Conservation (phyloP, 257 asterid genomes). For the Petrea volubilis region DNA sequence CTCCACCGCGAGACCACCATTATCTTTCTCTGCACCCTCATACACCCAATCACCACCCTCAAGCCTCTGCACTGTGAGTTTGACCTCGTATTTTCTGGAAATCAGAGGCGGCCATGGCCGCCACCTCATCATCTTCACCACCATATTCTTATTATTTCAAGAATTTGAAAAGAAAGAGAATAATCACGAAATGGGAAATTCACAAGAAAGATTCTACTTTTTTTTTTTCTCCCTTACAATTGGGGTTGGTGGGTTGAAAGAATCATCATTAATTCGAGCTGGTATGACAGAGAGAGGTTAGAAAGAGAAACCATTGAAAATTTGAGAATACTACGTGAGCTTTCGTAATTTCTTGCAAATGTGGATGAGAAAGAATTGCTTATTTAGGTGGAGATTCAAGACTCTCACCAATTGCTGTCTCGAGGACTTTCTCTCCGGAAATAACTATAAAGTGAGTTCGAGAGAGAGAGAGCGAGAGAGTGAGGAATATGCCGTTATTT, state of each 20-base stretch:
- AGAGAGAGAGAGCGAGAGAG: conserved; percentile 3
- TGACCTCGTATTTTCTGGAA: conserved; percentile 68
- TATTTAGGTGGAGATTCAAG: not conserved
- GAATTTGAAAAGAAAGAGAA: conserved; percentile 21
- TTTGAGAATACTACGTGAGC: conserved; percentile 15
- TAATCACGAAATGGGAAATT: not conserved
- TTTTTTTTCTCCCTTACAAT: no score
- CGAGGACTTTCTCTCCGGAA: conserved; percentile 12
- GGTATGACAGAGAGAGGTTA: no score
- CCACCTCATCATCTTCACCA: conserved; percentile 93
- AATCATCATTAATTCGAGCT: no score
- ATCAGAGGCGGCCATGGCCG: conserved; percentile 95
- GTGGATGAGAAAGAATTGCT: conserved; percentile 15
- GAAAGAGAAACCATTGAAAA: conserved; percentile 1
- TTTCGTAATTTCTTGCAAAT: conserved; percentile 15
- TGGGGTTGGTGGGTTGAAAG: not conserved
- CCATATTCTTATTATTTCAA: conserved; percentile 47
- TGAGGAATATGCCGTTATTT: conserved; percentile 45
- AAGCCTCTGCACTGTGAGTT: conserved; percentile 49
- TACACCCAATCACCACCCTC: conserved; percentile 65
- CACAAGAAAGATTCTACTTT: not conserved
- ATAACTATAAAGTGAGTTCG: conserved; percentile 7
- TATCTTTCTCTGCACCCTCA: conserved; percentile 52
- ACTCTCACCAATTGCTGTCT: conserved; percentile 5
- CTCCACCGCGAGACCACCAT: conserved; percentile 59